Evolutionary conservation across 805 yeast species (phyloP).

Genomic region (Candida chauliodis): DNA sequence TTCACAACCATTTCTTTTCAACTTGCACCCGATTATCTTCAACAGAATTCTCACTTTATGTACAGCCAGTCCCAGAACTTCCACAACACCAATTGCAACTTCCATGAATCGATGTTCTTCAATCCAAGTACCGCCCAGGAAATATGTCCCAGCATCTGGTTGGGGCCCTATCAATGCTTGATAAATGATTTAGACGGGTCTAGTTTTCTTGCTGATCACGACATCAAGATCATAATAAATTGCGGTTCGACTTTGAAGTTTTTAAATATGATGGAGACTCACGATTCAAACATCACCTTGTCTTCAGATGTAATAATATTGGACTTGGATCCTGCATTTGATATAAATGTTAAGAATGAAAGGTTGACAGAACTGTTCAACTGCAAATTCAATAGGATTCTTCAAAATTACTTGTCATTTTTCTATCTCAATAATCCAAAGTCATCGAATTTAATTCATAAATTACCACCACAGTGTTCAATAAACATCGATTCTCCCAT

Average conservation of each 20-base stretch:
- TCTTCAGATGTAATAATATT: slow-evolving; percentile 37
- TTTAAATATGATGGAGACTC: slow-evolving; percentile 20
- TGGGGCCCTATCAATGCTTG: slow-evolving; percentile 19
- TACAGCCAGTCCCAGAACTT: slow-evolving; percentile 5
- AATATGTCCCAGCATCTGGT: slow-evolving; percentile 28
- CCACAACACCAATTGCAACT: slow-evolving; percentile 5
- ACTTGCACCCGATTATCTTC: background rate
- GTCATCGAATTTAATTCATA: slow-evolving; percentile 25
- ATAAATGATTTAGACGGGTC: slow-evolving; percentile 9
- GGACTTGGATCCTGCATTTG: slow-evolving; percentile 34
- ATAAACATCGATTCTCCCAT: slow-evolving; percentile 27
- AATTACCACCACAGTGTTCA: slow-evolving; percentile 19
- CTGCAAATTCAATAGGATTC: slow-evolving; percentile 26
- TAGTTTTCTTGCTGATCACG: slow-evolving; percentile 17
- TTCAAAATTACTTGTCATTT: slow-evolving; percentile 35
- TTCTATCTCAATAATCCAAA: slow-evolving; percentile 33
- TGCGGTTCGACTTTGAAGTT: slow-evolving; percentile 33
- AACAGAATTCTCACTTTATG: slow-evolving; percentile 2
- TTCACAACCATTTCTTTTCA: background rate
- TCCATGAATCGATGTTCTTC: slow-evolving; percentile 11
- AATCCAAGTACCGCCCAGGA: slow-evolving; percentile 16
- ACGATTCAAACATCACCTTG: slow-evolving; percentile 16
- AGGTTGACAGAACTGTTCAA: slow-evolving; percentile 22
- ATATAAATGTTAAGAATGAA: slow-evolving; percentile 18
- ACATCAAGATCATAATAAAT: slow-evolving; percentile 37